Percentiles rank a stretch among this genome's conserved stretches.
Evolutionary conservation across 768 basidiomycete genomes (phyloP).

Genomic region (Cystofilobasidium ferigula): DNA sequence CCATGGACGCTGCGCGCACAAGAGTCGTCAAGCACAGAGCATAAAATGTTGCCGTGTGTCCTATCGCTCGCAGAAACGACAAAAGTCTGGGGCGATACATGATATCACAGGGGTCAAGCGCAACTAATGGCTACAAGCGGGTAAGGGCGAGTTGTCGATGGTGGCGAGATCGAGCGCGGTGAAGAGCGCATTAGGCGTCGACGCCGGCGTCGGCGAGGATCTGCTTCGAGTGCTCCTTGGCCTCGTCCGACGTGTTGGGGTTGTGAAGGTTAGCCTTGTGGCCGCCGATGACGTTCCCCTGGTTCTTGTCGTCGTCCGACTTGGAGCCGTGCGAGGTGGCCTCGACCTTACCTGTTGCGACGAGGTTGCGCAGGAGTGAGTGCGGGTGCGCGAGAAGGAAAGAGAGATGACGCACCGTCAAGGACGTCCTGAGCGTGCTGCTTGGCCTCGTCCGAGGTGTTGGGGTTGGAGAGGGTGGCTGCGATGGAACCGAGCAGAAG

Average conservation of each 20-base stretch:
- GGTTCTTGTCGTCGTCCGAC: background rate
- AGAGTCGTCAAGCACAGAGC: no score
- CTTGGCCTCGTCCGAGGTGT: slow-evolving; percentile 35
- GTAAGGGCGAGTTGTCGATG: no score
- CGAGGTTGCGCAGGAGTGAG: background rate
- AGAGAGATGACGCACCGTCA: slow-evolving; percentile 40
- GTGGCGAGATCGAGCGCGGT: no score
- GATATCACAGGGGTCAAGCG: background rate
- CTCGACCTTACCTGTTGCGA: background rate
- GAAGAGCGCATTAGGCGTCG: background rate
- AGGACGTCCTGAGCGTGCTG: slow-evolving; percentile 32
- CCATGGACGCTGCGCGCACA: no score
- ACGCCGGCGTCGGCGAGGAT: slow-evolving; percentile 25
- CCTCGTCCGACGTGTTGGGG: slow-evolving; percentile 25
- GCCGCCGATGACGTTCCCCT: slow-evolving; percentile 13
- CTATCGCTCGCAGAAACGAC: no score
- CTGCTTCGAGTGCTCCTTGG: slow-evolving; percentile 27
- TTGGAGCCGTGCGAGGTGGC: background rate
- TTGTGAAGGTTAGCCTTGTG: slow-evolving; percentile 29
- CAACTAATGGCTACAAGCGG: background rate
- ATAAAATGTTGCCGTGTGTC: no score
- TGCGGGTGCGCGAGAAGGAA: background rate
- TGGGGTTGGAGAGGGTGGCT: slow-evolving; percentile 35
- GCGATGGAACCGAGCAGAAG: background rate
- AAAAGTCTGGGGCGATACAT: no score